Conservation (phyloP, 306 rosid genomes). For the Prosopis cineraria region DNA sequence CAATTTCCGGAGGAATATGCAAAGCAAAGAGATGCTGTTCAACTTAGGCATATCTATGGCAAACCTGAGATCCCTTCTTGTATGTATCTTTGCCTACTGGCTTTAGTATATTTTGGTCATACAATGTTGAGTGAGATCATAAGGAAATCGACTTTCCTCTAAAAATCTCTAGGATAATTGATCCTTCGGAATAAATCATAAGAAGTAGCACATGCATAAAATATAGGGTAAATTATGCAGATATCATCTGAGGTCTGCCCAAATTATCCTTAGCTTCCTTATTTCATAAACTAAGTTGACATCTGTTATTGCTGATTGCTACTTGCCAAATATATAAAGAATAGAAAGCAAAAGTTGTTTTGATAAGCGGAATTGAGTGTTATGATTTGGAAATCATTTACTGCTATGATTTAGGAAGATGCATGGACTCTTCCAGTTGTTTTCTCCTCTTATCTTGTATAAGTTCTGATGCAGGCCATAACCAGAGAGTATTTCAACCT, state of each 20-base stretch:
- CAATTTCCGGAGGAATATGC: conserved; percentile 68
- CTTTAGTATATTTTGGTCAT: conserved; percentile 19
- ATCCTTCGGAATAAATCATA: background rate
- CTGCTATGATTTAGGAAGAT: background rate
- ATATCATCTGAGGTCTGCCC: too few species aligned
- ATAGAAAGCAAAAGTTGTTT: background rate
- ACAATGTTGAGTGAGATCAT: background rate
- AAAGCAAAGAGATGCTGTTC: conserved; percentile 48
- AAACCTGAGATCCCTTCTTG: conserved; percentile 41
- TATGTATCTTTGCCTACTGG: conserved; percentile 43
- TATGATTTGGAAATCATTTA: background rate
- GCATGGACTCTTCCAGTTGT: background rate
- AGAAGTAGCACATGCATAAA: background rate
- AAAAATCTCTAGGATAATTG: background rate
- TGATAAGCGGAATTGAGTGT: background rate
- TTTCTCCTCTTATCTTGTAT: background rate
- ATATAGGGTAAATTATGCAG: background rate
- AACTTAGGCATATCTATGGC: conserved; percentile 42
- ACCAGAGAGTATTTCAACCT: background rate
- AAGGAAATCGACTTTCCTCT: background rate
- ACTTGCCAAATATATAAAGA: too few species aligned
- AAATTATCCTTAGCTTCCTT: too few species aligned
- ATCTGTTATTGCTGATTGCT: background rate
- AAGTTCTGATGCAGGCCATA: background rate
- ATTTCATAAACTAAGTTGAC: background rate